A percentile compares a stretch with the other conserved stretches of the same genome.
Conservation (phyloP, 192 early-diverging fungal genomes). For the Backusella australiensis region DNA sequence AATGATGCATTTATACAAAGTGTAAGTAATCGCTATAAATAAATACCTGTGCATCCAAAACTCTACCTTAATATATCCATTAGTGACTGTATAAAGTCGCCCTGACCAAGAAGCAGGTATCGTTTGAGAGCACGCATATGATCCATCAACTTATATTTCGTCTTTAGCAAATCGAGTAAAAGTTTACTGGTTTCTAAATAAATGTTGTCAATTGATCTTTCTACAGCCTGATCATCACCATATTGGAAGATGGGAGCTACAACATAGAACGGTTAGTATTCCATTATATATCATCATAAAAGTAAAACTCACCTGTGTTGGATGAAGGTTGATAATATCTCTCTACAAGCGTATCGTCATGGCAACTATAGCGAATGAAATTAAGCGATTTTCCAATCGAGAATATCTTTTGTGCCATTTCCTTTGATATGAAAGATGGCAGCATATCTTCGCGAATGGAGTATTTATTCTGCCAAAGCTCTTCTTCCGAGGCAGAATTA, state of each 20-base stretch:
- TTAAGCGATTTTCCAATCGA: slow-evolving; percentile 87
- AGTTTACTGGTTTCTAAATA: slow-evolving; percentile 71
- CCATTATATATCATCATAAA: no score
- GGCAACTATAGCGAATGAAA: slow-evolving; percentile 67
- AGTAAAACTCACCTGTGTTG: not conserved
- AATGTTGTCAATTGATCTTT: slow-evolving; percentile 68
- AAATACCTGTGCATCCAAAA: not conserved
- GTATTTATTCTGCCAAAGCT: slow-evolving; percentile 86
- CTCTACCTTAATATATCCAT: slow-evolving; percentile 79
- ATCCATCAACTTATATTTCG: slow-evolving; percentile 79
- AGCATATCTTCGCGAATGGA: slow-evolving; percentile 74
- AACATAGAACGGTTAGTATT: not conserved
- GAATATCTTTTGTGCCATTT: slow-evolving; percentile 84
- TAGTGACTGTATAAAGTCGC: slow-evolving; percentile 90
- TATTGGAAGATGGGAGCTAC: slow-evolving; percentile 49
- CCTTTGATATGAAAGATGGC: slow-evolving; percentile 77
- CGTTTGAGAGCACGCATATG: slow-evolving; percentile 84
- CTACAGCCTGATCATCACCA: slow-evolving; percentile 67
- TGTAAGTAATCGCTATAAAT: not conserved
- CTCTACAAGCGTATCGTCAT: slow-evolving; percentile 47
- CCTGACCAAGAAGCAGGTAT: slow-evolving; percentile 90
- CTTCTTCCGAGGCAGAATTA: slow-evolving; percentile 54
- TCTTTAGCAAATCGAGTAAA: slow-evolving; percentile 77
- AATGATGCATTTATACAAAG: not conserved
- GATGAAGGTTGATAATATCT: slow-evolving; percentile 10